Percentiles rank a stretch among this genome's conserved stretches.
Evolutionary conservation across 148 eudicot genomes (phyloP).

Genomic region (Spergularia marina): DNA sequence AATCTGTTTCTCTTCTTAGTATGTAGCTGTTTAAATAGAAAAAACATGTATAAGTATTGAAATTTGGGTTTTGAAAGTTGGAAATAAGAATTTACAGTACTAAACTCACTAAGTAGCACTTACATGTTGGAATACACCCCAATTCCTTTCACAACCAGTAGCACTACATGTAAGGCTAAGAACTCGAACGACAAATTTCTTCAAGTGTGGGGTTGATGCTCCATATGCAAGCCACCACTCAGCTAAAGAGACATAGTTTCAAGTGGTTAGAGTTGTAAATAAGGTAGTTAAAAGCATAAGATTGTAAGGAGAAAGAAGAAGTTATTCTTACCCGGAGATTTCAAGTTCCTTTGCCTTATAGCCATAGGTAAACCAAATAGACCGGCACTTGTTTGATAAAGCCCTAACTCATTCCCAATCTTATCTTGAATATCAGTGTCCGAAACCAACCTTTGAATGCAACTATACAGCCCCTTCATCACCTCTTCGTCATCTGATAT

Average conservation of each 20-base stretch:
- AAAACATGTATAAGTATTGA: no score
- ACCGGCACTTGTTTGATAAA: neutral
- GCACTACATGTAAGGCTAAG: neutral
- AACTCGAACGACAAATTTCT: neutral
- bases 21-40: neutral
- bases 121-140: neutral
- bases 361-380: slow-evolving; percentile 13
- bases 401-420: neutral
- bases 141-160: neutral
- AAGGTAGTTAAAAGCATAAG: no score
- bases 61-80: no score
- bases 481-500: neutral
- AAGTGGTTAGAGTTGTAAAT: no score
- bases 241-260: no score
- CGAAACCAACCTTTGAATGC: slow-evolving; percentile 5
- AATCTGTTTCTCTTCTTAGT: neutral
- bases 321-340: neutral
- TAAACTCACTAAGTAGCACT: no score
- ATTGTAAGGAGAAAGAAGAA: no score
- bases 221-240: neutral
- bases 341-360: slow-evolving; percentile 2
- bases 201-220: neutral
- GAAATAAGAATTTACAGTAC: no score
- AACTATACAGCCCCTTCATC: neutral
- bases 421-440: slow-evolving; percentile 12